Evolutionary conservation across 371 early-diverging fungal genomes (phyloP).

Genomic region (Rhizopus arrhizus): DNA sequence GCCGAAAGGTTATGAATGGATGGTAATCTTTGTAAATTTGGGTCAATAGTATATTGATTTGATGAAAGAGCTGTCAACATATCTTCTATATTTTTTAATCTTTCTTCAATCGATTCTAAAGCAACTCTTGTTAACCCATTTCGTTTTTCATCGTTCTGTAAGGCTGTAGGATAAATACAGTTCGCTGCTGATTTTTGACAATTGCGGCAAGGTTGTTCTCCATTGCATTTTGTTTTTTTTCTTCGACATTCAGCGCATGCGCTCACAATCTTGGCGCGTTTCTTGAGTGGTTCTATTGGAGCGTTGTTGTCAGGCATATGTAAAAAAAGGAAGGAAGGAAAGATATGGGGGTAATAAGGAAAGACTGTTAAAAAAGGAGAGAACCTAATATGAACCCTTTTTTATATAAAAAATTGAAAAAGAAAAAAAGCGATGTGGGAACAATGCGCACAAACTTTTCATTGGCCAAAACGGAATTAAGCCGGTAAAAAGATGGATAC

Average conservation of each 20-base stretch:
- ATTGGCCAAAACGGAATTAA: background rate
- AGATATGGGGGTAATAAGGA: background rate
- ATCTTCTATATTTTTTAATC: conserved; percentile 51
- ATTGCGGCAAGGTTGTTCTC: conserved; percentile 63
- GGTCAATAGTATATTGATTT: background rate
- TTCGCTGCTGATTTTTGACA: conserved; percentile 54
- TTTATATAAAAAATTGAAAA: no score
- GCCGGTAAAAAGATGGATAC: background rate
- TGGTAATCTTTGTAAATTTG: conserved; percentile 25
- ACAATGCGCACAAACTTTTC: background rate
- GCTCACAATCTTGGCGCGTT: conserved; percentile 66
- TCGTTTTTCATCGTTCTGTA: conserved; percentile 37
- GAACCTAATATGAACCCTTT: no score
- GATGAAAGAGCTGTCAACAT: conserved; percentile 41
- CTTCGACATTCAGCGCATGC: conserved; percentile 64
- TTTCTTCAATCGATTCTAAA: conserved; percentile 50
- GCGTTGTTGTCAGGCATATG: conserved; percentile 8
- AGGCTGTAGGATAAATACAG: conserved; percentile 50
- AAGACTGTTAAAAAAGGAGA: no score
- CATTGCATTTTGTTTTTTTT: conserved; percentile 67
- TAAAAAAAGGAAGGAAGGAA: background rate
- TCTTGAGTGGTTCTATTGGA: conserved; percentile 37
- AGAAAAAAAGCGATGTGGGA: background rate
- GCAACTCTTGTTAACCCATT: conserved; percentile 39
- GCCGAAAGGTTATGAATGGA: conserved; percentile 43